These are phyloP conservation scores for Straminergon stramineum DNA, from an alignment of 225 moss, liverwort and hornwort species.

Conservation along the genomic window DNA sequence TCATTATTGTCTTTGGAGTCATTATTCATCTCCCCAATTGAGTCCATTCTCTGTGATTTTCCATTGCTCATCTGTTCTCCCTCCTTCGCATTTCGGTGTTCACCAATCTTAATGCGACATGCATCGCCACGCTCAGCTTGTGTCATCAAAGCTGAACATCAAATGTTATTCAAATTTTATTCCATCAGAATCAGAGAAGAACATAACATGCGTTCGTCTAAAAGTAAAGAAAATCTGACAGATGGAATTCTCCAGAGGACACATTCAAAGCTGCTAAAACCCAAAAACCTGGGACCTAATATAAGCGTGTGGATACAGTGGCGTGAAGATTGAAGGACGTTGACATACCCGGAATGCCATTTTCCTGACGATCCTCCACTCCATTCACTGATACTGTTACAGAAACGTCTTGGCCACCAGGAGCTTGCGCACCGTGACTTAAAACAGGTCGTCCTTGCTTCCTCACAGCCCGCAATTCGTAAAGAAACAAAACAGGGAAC, in stretches of 20 bases:
- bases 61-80: neutral
- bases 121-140: constrained; percentile 6
- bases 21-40: neutral
- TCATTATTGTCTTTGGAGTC: neutral
- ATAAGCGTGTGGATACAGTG: neutral
- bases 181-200: neutral
- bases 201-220: neutral
- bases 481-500: constrained; percentile 20
- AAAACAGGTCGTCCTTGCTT: neutral
- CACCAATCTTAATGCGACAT: neutral
- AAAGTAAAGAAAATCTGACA: neutral
- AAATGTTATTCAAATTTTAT: neutral
- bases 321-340: neutral
- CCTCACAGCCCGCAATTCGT: constrained; percentile 21
- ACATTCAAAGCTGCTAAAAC: neutral
- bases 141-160: neutral
- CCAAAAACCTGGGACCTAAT: neutral
- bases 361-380: neutral
- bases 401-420: neutral
- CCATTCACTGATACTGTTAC: neutral
- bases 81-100: neutral
- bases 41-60: neutral
- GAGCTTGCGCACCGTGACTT: neutral
- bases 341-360: constrained; percentile 17
- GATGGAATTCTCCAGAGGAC: neutral